Percentiles rank a stretch among this genome's conserved stretches.
phyloP scores from a whole-genome alignment of 1,284 basidiomycete species.

The Coriolopsis trogii region DNA sequence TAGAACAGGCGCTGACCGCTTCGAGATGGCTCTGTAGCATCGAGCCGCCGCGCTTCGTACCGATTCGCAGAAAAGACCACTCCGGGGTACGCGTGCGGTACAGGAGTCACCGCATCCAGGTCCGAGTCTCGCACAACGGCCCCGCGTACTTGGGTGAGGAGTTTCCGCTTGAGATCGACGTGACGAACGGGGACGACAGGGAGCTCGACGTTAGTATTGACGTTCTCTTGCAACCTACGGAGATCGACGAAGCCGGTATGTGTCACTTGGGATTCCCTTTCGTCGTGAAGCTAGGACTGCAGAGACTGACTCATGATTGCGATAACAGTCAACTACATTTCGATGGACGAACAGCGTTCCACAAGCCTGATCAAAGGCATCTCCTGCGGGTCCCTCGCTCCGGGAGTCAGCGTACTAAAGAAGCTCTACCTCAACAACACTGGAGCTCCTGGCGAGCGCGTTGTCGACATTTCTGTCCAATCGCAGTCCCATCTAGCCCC shows the following conservation, averaged over 20 bases:
- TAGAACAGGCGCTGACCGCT: slow-evolving; percentile 35
- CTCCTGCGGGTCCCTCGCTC: slow-evolving; percentile 59
- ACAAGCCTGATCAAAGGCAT: slow-evolving; percentile 75
- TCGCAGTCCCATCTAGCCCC: slow-evolving; percentile 42
- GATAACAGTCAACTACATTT: slow-evolving; percentile 60
- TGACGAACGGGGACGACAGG: slow-evolving; percentile 70
- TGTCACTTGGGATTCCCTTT: too few species aligned
- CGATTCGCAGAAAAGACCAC: slow-evolving; percentile 50
- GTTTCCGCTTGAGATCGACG: slow-evolving; percentile 67
- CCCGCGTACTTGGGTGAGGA: slow-evolving; percentile 81
- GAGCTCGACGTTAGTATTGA: slow-evolving; percentile 71
- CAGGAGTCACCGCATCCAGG: slow-evolving; percentile 58
- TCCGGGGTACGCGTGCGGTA: slow-evolving; percentile 66
- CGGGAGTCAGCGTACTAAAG: slow-evolving; percentile 58
- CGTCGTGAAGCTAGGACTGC: not conserved
- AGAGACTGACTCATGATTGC: not conserved
- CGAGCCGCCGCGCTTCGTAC: slow-evolving; percentile 53
- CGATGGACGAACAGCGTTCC: slow-evolving; percentile 62
- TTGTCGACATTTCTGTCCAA: slow-evolving; percentile 77
- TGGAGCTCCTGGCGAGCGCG: slow-evolving; percentile 65
- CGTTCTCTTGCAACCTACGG: slow-evolving; percentile 77
- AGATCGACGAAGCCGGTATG: slow-evolving; percentile 75
- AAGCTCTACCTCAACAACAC: slow-evolving; percentile 60
- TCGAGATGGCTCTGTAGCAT: slow-evolving; percentile 61
- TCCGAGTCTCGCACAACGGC: slow-evolving; percentile 57